These are phyloP conservation scores for Cytospora piceae DNA, from an alignment of 2,329 filamentous ascomycete species.

Conservation along the genomic window DNA sequence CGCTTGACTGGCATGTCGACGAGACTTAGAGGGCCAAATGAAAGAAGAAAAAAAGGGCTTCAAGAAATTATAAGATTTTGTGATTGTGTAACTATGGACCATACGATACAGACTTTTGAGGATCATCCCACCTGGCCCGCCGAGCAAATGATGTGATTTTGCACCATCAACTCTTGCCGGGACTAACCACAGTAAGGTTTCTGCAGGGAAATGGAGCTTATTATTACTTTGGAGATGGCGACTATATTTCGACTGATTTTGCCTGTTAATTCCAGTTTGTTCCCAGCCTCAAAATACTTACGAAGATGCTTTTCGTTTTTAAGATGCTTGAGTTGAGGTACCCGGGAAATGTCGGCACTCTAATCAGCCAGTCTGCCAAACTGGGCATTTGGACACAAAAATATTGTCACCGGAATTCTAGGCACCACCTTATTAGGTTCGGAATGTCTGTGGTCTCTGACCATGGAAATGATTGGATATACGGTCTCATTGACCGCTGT, in stretches of 20 bases:
- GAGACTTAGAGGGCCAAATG: neutral
- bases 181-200: conserved; percentile 11
- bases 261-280: neutral
- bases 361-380: neutral
- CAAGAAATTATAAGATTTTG: neutral
- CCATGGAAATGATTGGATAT: too few relatives aligned
- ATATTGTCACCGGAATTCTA: too few relatives aligned
- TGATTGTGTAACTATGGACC: neutral
- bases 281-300: neutral
- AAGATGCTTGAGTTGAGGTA: neutral
- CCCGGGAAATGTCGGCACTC: neutral
- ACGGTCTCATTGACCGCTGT: too few relatives aligned
- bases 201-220: conserved; percentile 6
- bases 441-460: too few relatives aligned
- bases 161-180: conserved; percentile 19
- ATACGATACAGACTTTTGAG: neutral
- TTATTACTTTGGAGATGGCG: neutral
- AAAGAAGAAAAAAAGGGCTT: neutral
- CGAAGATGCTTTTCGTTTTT: neutral
- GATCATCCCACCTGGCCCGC: conserved; percentile 1
- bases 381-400: neutral
- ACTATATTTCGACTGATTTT: neutral
- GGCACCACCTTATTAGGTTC: neutral
- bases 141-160: conserved; percentile 17
- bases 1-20: conserved; percentile 31